A percentile compares a stretch with the other conserved stretches of the same genome.
These are phyloP conservation scores for Leccinum ochraceum DNA, from an alignment of 768 basidiomycete genomes.

Conservation along the genomic window DNA sequence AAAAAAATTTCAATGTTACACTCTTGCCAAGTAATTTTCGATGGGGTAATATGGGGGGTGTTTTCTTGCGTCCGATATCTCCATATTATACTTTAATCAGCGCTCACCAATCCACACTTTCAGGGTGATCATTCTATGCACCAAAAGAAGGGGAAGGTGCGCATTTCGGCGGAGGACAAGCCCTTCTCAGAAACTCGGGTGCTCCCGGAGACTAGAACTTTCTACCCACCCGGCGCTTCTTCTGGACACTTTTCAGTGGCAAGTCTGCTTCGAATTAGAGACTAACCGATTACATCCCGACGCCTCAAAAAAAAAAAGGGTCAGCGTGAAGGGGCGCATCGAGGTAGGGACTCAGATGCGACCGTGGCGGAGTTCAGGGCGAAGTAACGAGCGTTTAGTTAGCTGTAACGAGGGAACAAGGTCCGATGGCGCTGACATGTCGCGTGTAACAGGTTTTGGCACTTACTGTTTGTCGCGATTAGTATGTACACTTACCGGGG, in stretches of 20 bases:
- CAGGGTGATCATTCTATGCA: too few relatives aligned
- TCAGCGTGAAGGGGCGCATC: background rate
- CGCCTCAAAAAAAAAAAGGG: background rate
- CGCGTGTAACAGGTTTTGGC: too few relatives aligned
- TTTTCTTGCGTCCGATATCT: background rate
- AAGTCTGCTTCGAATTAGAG: background rate
- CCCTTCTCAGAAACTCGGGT: background rate
- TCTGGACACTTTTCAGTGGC: background rate
- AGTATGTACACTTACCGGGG: too few relatives aligned
- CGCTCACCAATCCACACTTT: background rate
- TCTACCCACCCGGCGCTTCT: background rate
- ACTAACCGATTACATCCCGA: background rate
- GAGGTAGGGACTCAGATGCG: background rate
- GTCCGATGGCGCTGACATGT: too few relatives aligned
- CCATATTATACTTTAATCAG: background rate
- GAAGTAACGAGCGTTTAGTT: too few relatives aligned
- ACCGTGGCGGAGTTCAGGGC: background rate
- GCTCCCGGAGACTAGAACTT: background rate
- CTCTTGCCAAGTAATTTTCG: background rate
- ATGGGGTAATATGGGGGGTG: constrained; percentile 4
- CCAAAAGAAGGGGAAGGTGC: background rate
- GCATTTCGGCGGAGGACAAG: background rate
- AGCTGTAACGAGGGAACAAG: too few relatives aligned
- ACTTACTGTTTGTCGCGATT: too few relatives aligned
- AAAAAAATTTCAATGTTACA: background rate